Conservation (phyloP, 179 eudicot species). For the Corrigiola litoralis region DNA sequence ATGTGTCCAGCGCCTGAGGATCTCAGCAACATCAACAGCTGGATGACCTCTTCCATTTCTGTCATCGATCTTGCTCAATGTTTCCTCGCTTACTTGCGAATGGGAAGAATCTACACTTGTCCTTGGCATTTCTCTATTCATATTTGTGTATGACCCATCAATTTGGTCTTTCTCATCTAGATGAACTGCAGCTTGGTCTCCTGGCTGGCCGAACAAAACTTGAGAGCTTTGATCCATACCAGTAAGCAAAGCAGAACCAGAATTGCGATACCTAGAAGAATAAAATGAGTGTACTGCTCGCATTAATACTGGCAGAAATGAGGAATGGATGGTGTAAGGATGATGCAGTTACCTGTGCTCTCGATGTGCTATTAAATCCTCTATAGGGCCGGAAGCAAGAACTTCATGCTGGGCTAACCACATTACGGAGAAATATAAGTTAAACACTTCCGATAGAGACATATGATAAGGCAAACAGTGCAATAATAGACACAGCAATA, state of each 20-base stretch:
- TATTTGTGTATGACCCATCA: slow-evolving; percentile 43
- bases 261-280: slow-evolving; percentile 79
- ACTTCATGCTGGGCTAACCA: slow-evolving; percentile 89
- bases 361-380: slow-evolving; percentile 95
- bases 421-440: slow-evolving; percentile 7
- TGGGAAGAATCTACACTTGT: slow-evolving; percentile 37
- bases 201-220: slow-evolving; percentile 38
- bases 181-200: slow-evolving; percentile 39
- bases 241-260: slow-evolving; percentile 93
- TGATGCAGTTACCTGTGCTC: slow-evolving; percentile 66
- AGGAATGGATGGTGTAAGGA: slow-evolving; percentile 2
- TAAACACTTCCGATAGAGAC: slow-evolving; percentile 6
- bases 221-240: slow-evolving; percentile 94
- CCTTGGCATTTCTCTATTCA: slow-evolving; percentile 42
- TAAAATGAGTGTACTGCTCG: slow-evolving; percentile 4
- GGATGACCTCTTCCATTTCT: slow-evolving; percentile 71
- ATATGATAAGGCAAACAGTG: background rate
- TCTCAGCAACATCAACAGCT: slow-evolving; percentile 92
- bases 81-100: slow-evolving; percentile 48
- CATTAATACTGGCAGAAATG: background rate
- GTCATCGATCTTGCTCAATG: slow-evolving; percentile 52
- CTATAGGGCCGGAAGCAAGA: slow-evolving; percentile 98
- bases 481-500: background rate
- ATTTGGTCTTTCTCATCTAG: slow-evolving; percentile 43
- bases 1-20: slow-evolving; percentile 98